These are phyloP conservation scores for Pisolithus orientalis DNA, from an alignment of 768 basidiomycete genomes.

Conservation along the genomic window DNA sequence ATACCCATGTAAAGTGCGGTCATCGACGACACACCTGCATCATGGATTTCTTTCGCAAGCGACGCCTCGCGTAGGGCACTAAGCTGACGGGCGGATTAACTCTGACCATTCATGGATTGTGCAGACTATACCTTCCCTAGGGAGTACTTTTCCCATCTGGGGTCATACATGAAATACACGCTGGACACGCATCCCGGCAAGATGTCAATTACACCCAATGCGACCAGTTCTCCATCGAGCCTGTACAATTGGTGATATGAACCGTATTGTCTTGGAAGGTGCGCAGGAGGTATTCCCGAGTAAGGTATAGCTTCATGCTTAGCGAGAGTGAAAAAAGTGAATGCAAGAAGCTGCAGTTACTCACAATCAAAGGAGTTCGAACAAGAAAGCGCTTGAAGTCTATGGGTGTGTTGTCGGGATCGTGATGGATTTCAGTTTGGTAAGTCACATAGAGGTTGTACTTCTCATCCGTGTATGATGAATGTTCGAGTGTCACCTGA, in stretches of 20 bases:
- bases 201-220: constrained; percentile 85
- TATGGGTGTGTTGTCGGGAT: constrained; percentile 41
- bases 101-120: neutral
- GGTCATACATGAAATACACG: constrained; percentile 89
- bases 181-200: constrained; percentile 78
- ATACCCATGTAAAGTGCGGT: constrained; percentile 82
- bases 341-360: constrained; percentile 12
- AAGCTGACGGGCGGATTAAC: constrained; percentile 38
- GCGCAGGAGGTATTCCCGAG: constrained; percentile 35
- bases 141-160: constrained; percentile 59
- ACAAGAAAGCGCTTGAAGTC: constrained; percentile 76
- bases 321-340: constrained; percentile 1
- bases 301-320: constrained; percentile 63
- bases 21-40: constrained; percentile 60
- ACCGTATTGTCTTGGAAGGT: constrained; percentile 79
- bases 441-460: constrained; percentile 73
- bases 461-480: constrained; percentile 76
- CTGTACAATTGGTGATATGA: constrained; percentile 88
- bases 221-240: constrained; percentile 76
- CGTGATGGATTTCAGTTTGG: constrained; percentile 73
- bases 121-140: constrained; percentile 62
- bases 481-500: constrained; percentile 71
- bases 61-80: constrained; percentile 80
- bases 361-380: constrained; percentile 65
- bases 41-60: constrained; percentile 68